Evolutionary conservation across 2,329 filamentous ascomycete species (phyloP).

Genomic region (Incumbomyces lentus): DNA sequence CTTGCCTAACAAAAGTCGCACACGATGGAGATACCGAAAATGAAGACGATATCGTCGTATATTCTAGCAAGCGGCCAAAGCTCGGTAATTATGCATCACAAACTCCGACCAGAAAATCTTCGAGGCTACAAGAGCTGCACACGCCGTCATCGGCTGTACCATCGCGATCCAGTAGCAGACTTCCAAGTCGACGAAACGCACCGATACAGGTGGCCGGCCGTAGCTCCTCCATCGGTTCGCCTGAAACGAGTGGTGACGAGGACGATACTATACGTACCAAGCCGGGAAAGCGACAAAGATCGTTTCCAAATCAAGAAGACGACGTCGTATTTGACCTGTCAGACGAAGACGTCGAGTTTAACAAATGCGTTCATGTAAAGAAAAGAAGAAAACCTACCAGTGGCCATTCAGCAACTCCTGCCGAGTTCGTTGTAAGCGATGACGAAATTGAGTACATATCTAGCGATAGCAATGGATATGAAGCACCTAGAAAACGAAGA

Average conservation of each 20-base stretch:
- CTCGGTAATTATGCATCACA: neutral
- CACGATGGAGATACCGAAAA: constrained; percentile 4
- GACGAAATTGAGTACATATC: constrained; percentile 17
- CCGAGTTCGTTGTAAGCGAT: constrained; percentile 23
- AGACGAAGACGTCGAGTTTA: constrained; percentile 14
- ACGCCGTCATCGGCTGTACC: neutral
- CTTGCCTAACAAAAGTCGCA: too few species aligned
- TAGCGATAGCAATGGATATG: constrained; percentile 6
- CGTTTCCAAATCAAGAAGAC: constrained; percentile 21
- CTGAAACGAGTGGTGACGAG: constrained; percentile 25
- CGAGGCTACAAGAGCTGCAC: neutral
- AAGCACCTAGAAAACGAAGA: neutral
- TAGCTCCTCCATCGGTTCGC: constrained; percentile 14
- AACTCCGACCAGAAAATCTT: constrained; percentile 9
- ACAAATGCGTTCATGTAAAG: neutral
- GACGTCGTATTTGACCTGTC: constrained; percentile 21
- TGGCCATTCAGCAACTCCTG: constrained; percentile 19
- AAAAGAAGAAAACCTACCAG: constrained; percentile 20
- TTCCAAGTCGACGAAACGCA: neutral
- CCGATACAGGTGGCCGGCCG: neutral
- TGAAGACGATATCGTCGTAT: constrained; percentile 16
- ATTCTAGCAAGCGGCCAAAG: constrained; percentile 15
- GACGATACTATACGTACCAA: constrained; percentile 17
- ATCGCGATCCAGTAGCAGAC: neutral
- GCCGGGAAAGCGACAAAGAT: constrained; percentile 9